Evolutionary conservation across 139 green algal species (phyloP).

Genomic region (Chlamydomonas sphaeroides): DNA sequence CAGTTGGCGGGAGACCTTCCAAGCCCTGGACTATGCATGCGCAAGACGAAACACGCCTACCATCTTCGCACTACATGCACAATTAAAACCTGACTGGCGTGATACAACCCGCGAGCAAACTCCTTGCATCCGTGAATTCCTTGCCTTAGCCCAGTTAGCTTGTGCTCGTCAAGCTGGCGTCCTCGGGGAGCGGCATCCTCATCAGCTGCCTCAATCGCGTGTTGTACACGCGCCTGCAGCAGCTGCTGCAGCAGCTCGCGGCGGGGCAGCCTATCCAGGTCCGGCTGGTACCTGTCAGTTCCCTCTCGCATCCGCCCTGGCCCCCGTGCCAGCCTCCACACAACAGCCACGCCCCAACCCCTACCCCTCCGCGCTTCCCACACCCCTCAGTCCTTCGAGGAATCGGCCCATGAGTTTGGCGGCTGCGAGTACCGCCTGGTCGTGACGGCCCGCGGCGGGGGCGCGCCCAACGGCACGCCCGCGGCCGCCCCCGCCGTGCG

Average conservation of each 20-base stretch:
- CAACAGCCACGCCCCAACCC: neutral
- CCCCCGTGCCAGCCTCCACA: too few relatives aligned
- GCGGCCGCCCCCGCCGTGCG: neutral
- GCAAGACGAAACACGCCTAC: too few relatives aligned
- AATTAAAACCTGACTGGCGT: too few relatives aligned
- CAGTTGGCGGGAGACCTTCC: too few relatives aligned
- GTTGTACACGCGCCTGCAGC: neutral
- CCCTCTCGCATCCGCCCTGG: too few relatives aligned
- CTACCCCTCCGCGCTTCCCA: neutral
- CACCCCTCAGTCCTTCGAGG: neutral
- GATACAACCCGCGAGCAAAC: too few relatives aligned
- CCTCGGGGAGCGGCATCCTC: constrained; percentile 11
- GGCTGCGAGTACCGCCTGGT: constrained; percentile 37
- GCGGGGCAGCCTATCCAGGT: constrained; percentile 1
- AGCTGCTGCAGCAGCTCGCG: constrained; percentile 17
- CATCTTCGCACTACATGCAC: too few relatives aligned
- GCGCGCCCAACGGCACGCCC: neutral
- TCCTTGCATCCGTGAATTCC: too few relatives aligned
- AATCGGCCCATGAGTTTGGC: constrained; percentile 36
- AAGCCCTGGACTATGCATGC: too few relatives aligned
- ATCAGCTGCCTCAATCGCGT: constrained; percentile 21
- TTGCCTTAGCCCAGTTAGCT: too few relatives aligned
- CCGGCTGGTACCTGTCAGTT: too few relatives aligned
- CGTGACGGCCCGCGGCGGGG: neutral
- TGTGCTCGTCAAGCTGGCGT: constrained; percentile 6